These are phyloP conservation scores for Smithsoniella earleae DNA, from an alignment of 163 green algal species.

Conservation along the genomic window DNA sequence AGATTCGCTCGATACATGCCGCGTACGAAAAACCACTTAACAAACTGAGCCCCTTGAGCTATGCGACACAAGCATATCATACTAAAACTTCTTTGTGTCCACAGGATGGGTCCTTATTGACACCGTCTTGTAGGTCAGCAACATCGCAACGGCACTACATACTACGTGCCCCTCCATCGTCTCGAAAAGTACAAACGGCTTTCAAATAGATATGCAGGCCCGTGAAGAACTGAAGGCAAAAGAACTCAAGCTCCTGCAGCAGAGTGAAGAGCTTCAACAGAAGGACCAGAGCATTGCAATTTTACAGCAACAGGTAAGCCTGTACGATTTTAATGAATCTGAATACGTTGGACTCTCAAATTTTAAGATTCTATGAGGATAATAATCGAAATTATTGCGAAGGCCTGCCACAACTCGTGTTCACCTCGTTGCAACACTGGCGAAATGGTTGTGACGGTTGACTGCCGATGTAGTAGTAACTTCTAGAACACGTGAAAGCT, in stretches of 20 bases:
- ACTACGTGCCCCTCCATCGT: neutral
- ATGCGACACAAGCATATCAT: neutral
- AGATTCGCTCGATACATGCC: no score
- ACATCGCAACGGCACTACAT: no score
- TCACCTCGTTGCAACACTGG: no score
- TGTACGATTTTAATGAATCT: no score
- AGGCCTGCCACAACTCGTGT: no score
- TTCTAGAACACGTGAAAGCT: no score
- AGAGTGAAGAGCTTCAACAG: slow-evolving; percentile 11
- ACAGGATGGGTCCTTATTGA: neutral
- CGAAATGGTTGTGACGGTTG: neutral
- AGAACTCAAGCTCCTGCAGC: neutral
- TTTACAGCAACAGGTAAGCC: neutral
- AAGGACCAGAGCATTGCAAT: slow-evolving; percentile 27
- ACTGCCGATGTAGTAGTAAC: no score
- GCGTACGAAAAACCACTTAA: no score
- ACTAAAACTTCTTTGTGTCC: neutral
- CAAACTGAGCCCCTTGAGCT: no score
- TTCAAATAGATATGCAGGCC: neutral
- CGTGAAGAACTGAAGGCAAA: slow-evolving; percentile 16
- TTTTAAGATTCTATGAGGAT: neutral
- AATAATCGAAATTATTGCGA: neutral
- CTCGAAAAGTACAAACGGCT: neutral
- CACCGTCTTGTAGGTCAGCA: no score
- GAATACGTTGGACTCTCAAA: neutral